Evolutionary conservation across 164 flowering plant genomes (phyloP), one percentile per base, ranked within the genome.

Genomic region (Chloranthus sessilifolius): DNA sequence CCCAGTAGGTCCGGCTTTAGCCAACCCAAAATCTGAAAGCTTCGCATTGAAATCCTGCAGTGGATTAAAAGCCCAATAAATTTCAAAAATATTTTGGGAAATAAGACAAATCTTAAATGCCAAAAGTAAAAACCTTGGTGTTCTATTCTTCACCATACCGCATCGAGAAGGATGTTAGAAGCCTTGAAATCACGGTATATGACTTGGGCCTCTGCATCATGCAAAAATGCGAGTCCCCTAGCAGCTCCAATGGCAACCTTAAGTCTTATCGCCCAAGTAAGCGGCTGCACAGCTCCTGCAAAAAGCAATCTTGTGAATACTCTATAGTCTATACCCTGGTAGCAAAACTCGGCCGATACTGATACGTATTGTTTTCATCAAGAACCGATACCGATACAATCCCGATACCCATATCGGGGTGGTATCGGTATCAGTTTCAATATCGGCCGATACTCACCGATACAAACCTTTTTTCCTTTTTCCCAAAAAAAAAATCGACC

Each of bases 1-100:
- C 43, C 95, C 95, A 9, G 95, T 90, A 4, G 98, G 98, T 8
- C 95, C 98, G 5, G 79, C 95, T 67, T 84, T 90, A 0, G 95
- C 98, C 72, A 90, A 77, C 36, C 98, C 98, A 68, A 90, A 90
- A 59, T 90, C 95, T 5, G 98, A 90, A 31, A 87, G 80, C 53
- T 84, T 87, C 35, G 88, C 73, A 71, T 82, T 78, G 55, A 80
- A 87, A 10, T 87, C 96, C 96, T 87, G 79, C 64, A 71, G 6
- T 47, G 33, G 39, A 20, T 5, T 39, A 15, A 51, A 59, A 43
- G n/a, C n/a, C 29, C 5, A 36, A 6, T 14, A 55, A 3, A 4
- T 59, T 51, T 25, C 20, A 16, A 15, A 25, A 1, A 23, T 10
- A 6, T 47, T 26, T 26, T 15, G 23, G 14, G 43, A 28, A 31